These are phyloP conservation scores for Auricularia sp. DNA, from an alignment of 768 basidiomycete species.

Conservation along the genomic window DNA sequence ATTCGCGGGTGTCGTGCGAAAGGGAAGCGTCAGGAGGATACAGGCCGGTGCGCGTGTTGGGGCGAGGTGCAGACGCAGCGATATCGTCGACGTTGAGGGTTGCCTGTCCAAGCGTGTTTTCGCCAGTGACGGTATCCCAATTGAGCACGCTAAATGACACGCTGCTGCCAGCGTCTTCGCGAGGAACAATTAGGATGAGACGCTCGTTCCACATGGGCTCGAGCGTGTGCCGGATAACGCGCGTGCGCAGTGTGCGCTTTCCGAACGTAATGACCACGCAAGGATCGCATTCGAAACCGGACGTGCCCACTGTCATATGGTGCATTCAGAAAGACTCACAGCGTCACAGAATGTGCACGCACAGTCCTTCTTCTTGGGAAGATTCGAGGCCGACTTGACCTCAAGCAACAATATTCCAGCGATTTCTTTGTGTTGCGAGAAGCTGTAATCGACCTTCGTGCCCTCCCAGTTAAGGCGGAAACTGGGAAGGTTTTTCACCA, in stretches of 20 bases:
- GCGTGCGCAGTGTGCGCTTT: not conserved
- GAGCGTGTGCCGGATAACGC: not conserved
- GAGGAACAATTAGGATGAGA: not conserved
- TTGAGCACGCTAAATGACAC: not conserved
- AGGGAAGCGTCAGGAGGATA: not conserved
- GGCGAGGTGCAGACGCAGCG: not conserved
- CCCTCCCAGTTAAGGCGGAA: not conserved
- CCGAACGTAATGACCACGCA: not conserved
- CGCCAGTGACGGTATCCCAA: not conserved
- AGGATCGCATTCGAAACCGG: not conserved
- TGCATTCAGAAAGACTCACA: too few relatives aligned
- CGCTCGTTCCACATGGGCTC: not conserved
- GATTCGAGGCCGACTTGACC: not conserved
- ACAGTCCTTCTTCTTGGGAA: not conserved
- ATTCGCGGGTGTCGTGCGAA: not conserved
- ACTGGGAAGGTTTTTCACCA: not conserved
- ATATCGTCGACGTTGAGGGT: not conserved
- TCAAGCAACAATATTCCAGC: not conserved
- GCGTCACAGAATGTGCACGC: not conserved
- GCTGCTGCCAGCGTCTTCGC: not conserved
- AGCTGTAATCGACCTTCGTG: not conserved
- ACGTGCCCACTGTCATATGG: not conserved
- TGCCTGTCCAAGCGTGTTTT: not conserved
- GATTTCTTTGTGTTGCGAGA: not conserved
- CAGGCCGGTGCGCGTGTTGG: not conserved